Evolutionary conservation across 1,139 yeast species (phyloP), one percentile per base, ranked within the genome.

Genomic region (Nakaseomyces uthaithaninus): DNA sequence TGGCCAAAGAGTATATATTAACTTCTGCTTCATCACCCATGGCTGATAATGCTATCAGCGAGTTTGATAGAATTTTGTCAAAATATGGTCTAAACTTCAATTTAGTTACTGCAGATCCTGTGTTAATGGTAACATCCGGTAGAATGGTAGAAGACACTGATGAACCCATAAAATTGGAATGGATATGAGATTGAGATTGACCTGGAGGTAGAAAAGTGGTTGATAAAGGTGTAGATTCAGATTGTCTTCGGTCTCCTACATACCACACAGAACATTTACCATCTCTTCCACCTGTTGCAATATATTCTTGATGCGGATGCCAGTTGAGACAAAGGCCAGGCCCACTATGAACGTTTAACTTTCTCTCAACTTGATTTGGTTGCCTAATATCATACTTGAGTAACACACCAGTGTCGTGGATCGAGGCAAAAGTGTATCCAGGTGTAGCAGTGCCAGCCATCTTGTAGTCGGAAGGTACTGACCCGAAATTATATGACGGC

Each of bases 201-300:
- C n/a, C 4, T 51, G 46, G 25, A 7, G 35, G 25, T n/a, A 31
- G 25, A 17, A 31, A 31, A 6, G 47, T 39, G 4, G 41, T 36
- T 1, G 37, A 36, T 25, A 47, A 44, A 1, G 45, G 38, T 10
- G 45, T 37, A 14, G 41, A 27, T 3, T 67, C 50, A 4, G 57
- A 46, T 18, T 34, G 38, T 3, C 37, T 31, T 37, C 42, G 47
- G 27, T 58, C 62, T 9, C 64, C 63, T n/a, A 59, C 47, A 40
- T 59, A 56, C 64, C 64, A 60, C 11, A 59, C 43, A 31, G 58
- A 55, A 27, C 60, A 54, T 41, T 59, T 60, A 9, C 64, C 84
- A 62, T 91, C 99, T 51, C 96, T 69, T 9, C 98, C 98, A 15
- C 97, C 97, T 10, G 95, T 85, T 2, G 81, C 80, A 14, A 91